Evolutionary conservation across 805 yeast species (phyloP).

Genomic region (Blastobotrys parvus): DNA sequence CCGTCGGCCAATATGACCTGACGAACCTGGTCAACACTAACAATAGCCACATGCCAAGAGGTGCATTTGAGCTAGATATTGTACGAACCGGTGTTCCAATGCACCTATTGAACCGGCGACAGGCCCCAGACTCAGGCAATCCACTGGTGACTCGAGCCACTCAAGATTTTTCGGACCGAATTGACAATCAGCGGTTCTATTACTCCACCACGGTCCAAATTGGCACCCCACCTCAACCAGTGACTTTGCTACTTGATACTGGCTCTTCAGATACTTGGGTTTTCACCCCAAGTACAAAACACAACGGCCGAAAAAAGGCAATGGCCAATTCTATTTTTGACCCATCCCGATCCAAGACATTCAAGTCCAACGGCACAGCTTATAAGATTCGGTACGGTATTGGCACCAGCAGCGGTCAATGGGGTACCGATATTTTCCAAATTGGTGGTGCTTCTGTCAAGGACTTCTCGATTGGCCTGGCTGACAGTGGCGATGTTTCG

Average conservation of each 20-base stretch:
- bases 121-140: slow-evolving; percentile 2
- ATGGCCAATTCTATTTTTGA: slow-evolving; percentile 22
- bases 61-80: neutral
- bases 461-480: slow-evolving; percentile 66
- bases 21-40: no score
- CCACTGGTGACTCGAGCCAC: slow-evolving; percentile 7
- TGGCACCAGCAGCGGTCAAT: slow-evolving; percentile 41
- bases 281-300: slow-evolving; percentile 29
- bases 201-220: slow-evolving; percentile 31
- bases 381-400: slow-evolving; percentile 39
- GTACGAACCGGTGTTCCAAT: neutral
- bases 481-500: slow-evolving; percentile 53
- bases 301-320: slow-evolving; percentile 9
- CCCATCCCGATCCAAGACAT: slow-evolving; percentile 22
- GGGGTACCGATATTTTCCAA: slow-evolving; percentile 57
- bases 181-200: slow-evolving; percentile 28
- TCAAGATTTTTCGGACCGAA: slow-evolving; percentile 14
- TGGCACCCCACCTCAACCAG: slow-evolving; percentile 52
- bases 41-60: no score
- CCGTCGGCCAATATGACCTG: no score
- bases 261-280: slow-evolving; percentile 75
- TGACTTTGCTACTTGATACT: slow-evolving; percentile 58
- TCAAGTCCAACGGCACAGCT: slow-evolving; percentile 18
- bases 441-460: slow-evolving; percentile 46
- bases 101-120: neutral